Evolutionary conservation across 176 grass and related monocot genomes (phyloP), one percentile per base, ranked within the genome.

Genomic region (Rhynchospora breviuscula): DNA sequence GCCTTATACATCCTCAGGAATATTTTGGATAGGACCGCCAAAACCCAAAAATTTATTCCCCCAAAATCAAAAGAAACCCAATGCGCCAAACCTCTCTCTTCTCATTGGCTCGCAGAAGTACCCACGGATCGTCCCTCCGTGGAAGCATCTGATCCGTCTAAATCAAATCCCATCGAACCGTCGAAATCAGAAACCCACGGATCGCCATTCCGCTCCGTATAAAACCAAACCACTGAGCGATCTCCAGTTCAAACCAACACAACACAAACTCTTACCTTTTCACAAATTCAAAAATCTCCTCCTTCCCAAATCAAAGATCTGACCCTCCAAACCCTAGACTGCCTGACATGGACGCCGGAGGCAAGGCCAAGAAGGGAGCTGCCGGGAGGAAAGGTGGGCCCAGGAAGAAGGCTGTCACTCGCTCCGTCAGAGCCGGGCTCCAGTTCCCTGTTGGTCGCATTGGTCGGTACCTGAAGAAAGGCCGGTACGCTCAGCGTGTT

Each of bases 371-470:
- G 83, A 85, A 85, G 67, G 83, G 65, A 21, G 83, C 83, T 1
- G 83, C 83, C 4, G 83, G 83, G 9, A 85, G 83, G 83, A 85
- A 77, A 26, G 83, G 83, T n/a, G 83, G 63, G 6, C 26, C 83
- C 35, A 85, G 83, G 69, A 85, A 85, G 83, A 85, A 85, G 65
- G 4, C 68, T 4, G 83, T 85, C 4, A 59, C 68, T 9, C 83
- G 69, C 11, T 85, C 83, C 2, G 67, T 73, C 8, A 63, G 33
- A 51, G 83, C 83, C 22, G 83, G 83, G 3, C 83, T 85, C 15
- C 61, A 90, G 26, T 90, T 86, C 84, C 88, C 83, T 4, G 88
- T 85, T 4, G 84, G 84, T 4, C 84, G 85, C 64, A 85, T 90
- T 57, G 63, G 18, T 57, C 17, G 67, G 8, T 51, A 46, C 45